These are phyloP conservation scores for Pouteria campechiana DNA, from an alignment of 179 eudicot genomes.

Conservation along the genomic window DNA sequence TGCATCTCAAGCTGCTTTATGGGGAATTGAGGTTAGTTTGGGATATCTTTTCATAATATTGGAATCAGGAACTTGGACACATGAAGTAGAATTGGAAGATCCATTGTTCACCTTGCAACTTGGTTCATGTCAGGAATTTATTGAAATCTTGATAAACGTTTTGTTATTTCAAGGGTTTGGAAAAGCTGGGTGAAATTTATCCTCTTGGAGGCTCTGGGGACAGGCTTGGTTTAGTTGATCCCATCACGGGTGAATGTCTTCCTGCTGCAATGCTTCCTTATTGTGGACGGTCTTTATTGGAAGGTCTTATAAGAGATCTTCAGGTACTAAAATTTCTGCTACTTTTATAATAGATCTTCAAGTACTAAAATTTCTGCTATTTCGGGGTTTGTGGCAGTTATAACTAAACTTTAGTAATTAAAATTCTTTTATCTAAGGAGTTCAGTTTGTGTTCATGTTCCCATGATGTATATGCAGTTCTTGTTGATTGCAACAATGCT, in stretches of 20 bases:
- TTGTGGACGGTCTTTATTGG: constrained; percentile 85
- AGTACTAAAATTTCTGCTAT: too few relatives aligned
- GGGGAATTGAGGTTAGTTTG: constrained; percentile 86
- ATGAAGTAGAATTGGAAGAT: too few relatives aligned
- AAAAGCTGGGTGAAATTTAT: constrained; percentile 90
- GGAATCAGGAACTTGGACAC: not conserved
- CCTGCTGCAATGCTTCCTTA: constrained; percentile 99
- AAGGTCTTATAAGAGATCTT: constrained; percentile 96
- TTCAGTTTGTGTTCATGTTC: not conserved
- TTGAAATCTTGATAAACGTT: too few relatives aligned
- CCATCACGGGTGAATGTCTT: constrained; percentile 85
- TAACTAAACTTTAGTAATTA: too few relatives aligned
- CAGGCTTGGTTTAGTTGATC: constrained; percentile 93
- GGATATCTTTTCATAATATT: not conserved
- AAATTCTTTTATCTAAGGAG: too few relatives aligned
- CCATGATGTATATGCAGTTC: too few relatives aligned
- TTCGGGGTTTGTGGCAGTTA: too few relatives aligned
- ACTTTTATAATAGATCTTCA: too few relatives aligned
- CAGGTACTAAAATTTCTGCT: constrained; percentile 42
- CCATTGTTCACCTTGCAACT: too few relatives aligned
- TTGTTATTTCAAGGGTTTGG: constrained; percentile 71
- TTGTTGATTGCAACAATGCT: too few relatives aligned
- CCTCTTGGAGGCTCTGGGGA: constrained; percentile 99
- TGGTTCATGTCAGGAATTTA: too few relatives aligned
- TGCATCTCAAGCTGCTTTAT: constrained; percentile 93